Conservation (phyloP, 768 basidiomycete genomes). For the Rhodosporidiobolus odoratus region DNA sequence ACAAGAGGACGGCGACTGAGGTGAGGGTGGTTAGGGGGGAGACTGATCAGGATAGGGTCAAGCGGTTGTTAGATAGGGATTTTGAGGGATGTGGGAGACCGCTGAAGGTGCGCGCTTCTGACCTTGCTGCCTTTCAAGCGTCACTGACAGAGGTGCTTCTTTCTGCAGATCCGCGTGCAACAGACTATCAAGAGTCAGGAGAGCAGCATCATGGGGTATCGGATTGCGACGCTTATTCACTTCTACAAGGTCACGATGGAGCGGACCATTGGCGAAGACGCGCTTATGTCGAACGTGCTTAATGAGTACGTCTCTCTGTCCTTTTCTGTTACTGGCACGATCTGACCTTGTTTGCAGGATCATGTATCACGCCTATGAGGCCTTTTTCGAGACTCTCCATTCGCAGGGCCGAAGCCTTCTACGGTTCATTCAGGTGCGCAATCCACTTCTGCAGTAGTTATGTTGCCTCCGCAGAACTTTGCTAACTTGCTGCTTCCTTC, state of each 20-base stretch:
- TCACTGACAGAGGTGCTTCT: conserved; percentile 9
- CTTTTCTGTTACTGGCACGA: not conserved
- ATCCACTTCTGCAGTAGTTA: too few species aligned
- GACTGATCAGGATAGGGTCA: conserved; percentile 60
- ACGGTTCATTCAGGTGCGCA: conserved; percentile 52
- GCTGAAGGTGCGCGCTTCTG: conserved; percentile 59
- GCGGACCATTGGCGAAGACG: conserved; percentile 79
- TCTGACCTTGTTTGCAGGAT: conserved; percentile 54
- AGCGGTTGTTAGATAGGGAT: conserved; percentile 70
- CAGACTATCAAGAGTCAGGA: conserved; percentile 92
- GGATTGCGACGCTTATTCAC: conserved; percentile 87
- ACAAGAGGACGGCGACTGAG: conserved; percentile 52
- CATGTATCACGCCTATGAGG: conserved; percentile 69
- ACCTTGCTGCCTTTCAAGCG: not conserved
- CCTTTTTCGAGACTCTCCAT: conserved; percentile 83
- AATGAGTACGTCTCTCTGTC: conserved; percentile 59
- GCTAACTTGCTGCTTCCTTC: not conserved
- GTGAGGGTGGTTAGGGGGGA: conserved; percentile 56
- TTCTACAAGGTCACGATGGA: conserved; percentile 92
- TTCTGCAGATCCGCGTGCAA: conserved; percentile 68
- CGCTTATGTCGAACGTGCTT: conserved; percentile 67
- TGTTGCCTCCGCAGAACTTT: too few species aligned
- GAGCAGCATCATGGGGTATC: conserved; percentile 83
- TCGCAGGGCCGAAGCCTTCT: conserved; percentile 65
- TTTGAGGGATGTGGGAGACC: conserved; percentile 80